A percentile compares a stretch with the other conserved stretches of the same genome.
These are phyloP conservation scores for Curvularia sp. DNA, from an alignment of 2,329 filamentous ascomycete genomes.

Conservation along the genomic window DNA sequence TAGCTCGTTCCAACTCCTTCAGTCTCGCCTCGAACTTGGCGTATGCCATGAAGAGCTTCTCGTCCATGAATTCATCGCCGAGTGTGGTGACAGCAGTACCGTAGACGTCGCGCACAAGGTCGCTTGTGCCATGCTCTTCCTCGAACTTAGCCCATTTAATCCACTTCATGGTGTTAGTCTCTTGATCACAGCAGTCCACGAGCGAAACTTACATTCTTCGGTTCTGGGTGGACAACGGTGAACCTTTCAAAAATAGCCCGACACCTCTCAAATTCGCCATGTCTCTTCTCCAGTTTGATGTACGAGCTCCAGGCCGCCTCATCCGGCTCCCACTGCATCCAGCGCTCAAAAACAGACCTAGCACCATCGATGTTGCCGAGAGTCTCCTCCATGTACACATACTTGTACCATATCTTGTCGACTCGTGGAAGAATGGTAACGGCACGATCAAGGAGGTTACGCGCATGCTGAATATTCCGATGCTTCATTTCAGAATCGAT, in stretches of 20 bases:
- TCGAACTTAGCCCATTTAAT: constrained; percentile 99
- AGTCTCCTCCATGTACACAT: constrained; percentile 98
- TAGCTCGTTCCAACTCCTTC: constrained; percentile 91
- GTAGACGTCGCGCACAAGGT: constrained; percentile 90
- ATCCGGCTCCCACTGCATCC: constrained; percentile 98
- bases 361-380: constrained; percentile 92
- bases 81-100: constrained; percentile 86
- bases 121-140: constrained; percentile 91
- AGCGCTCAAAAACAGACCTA: constrained; percentile 92
- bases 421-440: constrained; percentile 88
- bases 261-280: constrained; percentile 90
- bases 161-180: constrained; percentile 45
- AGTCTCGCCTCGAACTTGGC: constrained; percentile 93
- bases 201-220: constrained; percentile 67
- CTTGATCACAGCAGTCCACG: background rate
- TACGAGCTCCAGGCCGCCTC: constrained; percentile 95
- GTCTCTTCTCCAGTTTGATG: constrained; percentile 96
- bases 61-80: constrained; percentile 94
- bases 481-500: constrained; percentile 94
- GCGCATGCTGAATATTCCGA: constrained; percentile 82
- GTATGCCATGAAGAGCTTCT: constrained; percentile 93
- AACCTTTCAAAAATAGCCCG: constrained; percentile 88
- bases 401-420: constrained; percentile 99
- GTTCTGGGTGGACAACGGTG: constrained; percentile 90
- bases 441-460: constrained; percentile 93